phyloP scores from a whole-genome alignment of 768 basidiomycete genomes.

The Psilocybe cyanescens region DNA sequence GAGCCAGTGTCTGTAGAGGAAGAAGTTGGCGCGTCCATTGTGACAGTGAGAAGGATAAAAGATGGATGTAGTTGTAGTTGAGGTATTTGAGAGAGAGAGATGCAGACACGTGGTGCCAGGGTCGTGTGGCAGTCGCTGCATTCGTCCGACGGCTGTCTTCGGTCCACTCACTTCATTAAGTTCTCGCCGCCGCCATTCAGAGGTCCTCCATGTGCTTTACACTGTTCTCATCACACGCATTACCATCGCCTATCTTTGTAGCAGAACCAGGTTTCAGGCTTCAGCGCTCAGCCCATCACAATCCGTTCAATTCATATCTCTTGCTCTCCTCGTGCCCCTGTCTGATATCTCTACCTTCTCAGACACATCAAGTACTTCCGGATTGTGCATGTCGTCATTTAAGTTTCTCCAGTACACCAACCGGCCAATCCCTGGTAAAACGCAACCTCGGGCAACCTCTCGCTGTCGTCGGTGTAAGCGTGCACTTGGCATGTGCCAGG shows the following conservation, averaged over 20 bases:
- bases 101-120: conserved; percentile 24
- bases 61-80: conserved; percentile 7
- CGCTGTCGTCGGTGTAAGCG: background rate
- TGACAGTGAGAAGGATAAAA: conserved; percentile 31
- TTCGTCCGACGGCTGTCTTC: conserved; percentile 27
- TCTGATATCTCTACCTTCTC: background rate
- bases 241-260: conserved; percentile 4
- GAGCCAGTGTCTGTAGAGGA: conserved; percentile 59
- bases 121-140: conserved; percentile 22
- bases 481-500: conserved; percentile 3
- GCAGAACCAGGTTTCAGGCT: background rate
- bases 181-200: conserved; percentile 7
- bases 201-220: conserved; percentile 20
- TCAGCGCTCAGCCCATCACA: background rate
- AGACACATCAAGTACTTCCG: conserved; percentile 1
- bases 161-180: conserved; percentile 22
- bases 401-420: background rate
- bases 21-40: conserved; percentile 61
- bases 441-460: background rate
- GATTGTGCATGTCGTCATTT: conserved; percentile 8
- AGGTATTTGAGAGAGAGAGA: conserved; percentile 20
- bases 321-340: background rate
- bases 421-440: background rate
- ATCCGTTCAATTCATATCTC: background rate
- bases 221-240: conserved; percentile 15